These are phyloP conservation scores for Solanum bukasovii DNA, from an alignment of 257 asterid genomes.

Conservation along the genomic window DNA sequence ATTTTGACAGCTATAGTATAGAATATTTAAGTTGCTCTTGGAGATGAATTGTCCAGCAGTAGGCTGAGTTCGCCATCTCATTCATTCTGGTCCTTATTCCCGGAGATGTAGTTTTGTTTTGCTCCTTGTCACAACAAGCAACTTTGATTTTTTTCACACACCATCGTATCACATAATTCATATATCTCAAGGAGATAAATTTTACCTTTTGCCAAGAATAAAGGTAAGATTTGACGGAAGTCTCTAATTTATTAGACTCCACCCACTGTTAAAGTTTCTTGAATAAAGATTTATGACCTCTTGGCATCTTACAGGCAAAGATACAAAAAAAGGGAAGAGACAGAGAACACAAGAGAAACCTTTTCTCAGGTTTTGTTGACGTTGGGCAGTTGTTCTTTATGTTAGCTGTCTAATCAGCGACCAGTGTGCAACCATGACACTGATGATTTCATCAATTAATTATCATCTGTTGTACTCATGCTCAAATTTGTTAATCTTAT, in stretches of 20 bases:
- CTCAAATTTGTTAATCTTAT: neutral
- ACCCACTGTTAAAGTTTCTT: neutral
- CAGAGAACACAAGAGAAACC: neutral
- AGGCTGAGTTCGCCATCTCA: neutral
- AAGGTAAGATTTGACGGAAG: neutral
- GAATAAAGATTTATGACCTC: neutral
- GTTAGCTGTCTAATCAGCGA: neutral
- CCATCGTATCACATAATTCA: neutral
- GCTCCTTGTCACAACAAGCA: neutral
- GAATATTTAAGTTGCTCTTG: neutral
- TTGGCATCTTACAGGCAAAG: neutral
- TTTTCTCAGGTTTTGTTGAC: neutral
- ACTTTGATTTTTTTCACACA: neutral
- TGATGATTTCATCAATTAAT: neutral
- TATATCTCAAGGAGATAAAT: neutral
- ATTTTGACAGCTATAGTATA: conserved; percentile 14
- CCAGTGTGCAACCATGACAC: neutral
- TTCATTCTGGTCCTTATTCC: neutral
- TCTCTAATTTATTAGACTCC: neutral
- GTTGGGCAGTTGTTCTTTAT: neutral
- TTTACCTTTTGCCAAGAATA: neutral
- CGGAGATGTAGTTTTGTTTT: neutral
- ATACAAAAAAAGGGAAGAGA: neutral
- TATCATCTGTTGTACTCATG: neutral
- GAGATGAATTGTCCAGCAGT: neutral